Percentiles rank a stretch among this genome's conserved stretches.
Conservation (phyloP, 208 protist species). For the Trypanosoma platydactyli region DNA sequence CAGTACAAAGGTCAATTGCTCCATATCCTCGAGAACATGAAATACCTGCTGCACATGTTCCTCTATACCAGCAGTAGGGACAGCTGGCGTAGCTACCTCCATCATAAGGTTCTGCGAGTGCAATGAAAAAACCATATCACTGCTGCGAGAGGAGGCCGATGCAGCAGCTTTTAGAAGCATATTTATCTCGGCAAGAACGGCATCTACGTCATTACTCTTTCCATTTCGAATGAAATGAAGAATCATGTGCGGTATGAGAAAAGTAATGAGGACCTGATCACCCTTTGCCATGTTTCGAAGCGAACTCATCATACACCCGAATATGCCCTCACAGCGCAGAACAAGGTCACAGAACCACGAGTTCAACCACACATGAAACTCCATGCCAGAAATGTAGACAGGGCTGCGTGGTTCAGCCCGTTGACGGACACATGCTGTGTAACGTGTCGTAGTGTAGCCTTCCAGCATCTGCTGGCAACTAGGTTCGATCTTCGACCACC, state of each 20-base stretch:
- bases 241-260: conserved; percentile 76
- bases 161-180: conserved; percentile 16
- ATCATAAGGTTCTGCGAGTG: conserved; percentile 49
- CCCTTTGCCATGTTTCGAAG: conserved; percentile 87
- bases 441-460: conserved; percentile 77
- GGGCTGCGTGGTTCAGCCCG: conserved; percentile 47
- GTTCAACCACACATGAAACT: conserved; percentile 64
- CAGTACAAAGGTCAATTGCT: conserved; percentile 57
- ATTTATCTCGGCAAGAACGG: conserved; percentile 55
- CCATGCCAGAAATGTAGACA: conserved; percentile 54
- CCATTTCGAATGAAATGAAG: conserved; percentile 56
- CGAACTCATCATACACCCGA: conserved; percentile 62
- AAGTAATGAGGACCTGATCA: conserved; percentile 54
- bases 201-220: conserved; percentile 31
- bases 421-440: conserved; percentile 50
- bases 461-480: conserved; percentile 59
- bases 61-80: conserved; percentile 25
- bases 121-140: conserved; percentile 23
- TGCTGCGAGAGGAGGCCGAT: background rate
- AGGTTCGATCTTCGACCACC: conserved; percentile 70
- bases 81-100: conserved; percentile 11
- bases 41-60: conserved; percentile 79
- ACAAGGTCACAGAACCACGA: conserved; percentile 70
- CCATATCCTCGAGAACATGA: conserved; percentile 66
- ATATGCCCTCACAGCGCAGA: conserved; percentile 43